Evolutionary conservation across 225 moss, liverwort and hornwort genomes (phyloP).

Genomic region (Thuidium tamariscinum): DNA sequence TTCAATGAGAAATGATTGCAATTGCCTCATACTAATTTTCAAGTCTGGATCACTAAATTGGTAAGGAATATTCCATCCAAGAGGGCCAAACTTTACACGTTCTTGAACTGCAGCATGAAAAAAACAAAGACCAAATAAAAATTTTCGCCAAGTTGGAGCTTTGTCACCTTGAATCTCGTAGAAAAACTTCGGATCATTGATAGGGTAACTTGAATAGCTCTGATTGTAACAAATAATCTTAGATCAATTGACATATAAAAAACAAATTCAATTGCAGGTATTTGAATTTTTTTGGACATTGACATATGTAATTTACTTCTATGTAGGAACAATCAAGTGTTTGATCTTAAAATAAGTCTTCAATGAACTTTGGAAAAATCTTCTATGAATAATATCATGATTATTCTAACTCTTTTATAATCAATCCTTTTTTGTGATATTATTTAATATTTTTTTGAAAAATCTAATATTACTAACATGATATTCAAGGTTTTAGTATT

Average conservation of each 20-base stretch:
- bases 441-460: background rate
- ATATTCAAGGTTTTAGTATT: too few relatives aligned
- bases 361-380: background rate
- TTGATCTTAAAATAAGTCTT: too few relatives aligned
- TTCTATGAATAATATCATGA: background rate
- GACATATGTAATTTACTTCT: too few relatives aligned
- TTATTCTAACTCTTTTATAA: too few relatives aligned
- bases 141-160: constrained; percentile 46
- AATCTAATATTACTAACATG: background rate
- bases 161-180: constrained; percentile 32
- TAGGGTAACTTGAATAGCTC: constrained; percentile 70
- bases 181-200: constrained; percentile 68
- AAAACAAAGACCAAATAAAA: constrained; percentile 76
- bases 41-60: constrained; percentile 83
- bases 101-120: constrained; percentile 81
- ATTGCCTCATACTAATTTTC: constrained; percentile 71
- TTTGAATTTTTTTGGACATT: background rate
- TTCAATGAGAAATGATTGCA: constrained; percentile 68
- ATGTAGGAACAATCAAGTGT: background rate
- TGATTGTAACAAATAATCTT: background rate
- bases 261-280: background rate
- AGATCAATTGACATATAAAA: background rate
- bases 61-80: constrained; percentile 89
- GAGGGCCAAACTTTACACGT: constrained; percentile 66
- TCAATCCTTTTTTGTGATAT: background rate